These are phyloP conservation scores for Lodderomyces margitis DNA, from an alignment of 1,139 yeast genomes.

Conservation along the genomic window DNA sequence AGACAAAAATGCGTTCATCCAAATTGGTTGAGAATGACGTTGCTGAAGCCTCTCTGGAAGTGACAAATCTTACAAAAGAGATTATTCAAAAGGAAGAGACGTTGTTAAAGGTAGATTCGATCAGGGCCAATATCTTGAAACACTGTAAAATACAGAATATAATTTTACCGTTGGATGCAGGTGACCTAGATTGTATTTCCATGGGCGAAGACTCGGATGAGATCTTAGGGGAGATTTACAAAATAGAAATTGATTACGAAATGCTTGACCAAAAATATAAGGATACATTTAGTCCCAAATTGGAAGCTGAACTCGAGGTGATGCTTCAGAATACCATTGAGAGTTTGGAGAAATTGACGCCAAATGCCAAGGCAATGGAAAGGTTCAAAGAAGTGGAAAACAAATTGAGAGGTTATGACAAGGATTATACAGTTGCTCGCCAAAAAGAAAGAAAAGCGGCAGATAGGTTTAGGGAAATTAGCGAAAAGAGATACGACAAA, in stretches of 20 bases:
- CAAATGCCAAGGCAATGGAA: slow-evolving; percentile 79
- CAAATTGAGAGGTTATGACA: slow-evolving; percentile 59
- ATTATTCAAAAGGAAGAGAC: slow-evolving; percentile 49
- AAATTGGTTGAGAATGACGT: slow-evolving; percentile 31
- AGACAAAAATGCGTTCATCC: slow-evolving; percentile 26
- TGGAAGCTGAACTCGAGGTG: slow-evolving; percentile 50
- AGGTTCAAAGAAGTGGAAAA: slow-evolving; percentile 69
- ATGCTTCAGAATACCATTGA: slow-evolving; percentile 31
- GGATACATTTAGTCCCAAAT: slow-evolving; percentile 31
- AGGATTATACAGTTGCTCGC: slow-evolving; percentile 63
- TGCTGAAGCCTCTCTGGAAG: slow-evolving; percentile 34
- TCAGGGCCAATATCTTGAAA: slow-evolving; percentile 60
- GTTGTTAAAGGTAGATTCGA: slow-evolving; percentile 54
- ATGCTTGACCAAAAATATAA: slow-evolving; percentile 47
- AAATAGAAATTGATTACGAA: slow-evolving; percentile 56
- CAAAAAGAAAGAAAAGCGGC: slow-evolving; percentile 56
- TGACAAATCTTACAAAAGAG: slow-evolving; percentile 28
- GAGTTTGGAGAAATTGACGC: slow-evolving; percentile 63
- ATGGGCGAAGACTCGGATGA: slow-evolving; percentile 38
- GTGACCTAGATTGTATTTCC: slow-evolving; percentile 54
- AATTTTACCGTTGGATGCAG: slow-evolving; percentile 62
- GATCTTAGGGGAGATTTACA: slow-evolving; percentile 39
- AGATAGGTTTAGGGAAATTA: slow-evolving; percentile 59
- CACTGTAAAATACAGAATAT: slow-evolving; percentile 76
- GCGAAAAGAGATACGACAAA: slow-evolving; percentile 53